Conservation (phyloP, 2,329 filamentous ascomycete genomes). For the Colletotrichum sidae region DNA sequence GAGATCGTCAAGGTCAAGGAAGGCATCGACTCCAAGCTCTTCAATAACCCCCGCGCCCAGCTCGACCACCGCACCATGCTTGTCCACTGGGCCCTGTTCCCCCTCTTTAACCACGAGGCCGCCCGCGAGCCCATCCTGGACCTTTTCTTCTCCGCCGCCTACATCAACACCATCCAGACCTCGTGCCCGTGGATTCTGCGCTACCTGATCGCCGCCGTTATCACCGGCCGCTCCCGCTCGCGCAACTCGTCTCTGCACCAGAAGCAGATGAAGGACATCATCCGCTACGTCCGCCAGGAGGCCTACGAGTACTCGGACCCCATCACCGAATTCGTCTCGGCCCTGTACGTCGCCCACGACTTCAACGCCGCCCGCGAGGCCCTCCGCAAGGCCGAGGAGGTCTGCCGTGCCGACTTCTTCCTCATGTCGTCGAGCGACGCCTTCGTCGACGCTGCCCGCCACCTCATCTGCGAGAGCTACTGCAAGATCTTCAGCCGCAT, state of each 20-base stretch:
- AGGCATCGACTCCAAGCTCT: constrained; percentile 91
- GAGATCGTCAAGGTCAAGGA: constrained; percentile 92
- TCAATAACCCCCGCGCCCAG: constrained; percentile 95
- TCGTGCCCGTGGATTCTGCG: constrained; percentile 96
- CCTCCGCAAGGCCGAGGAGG: constrained; percentile 87
- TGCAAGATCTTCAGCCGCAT: constrained; percentile 99
- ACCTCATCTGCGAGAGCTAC: constrained; percentile 98
- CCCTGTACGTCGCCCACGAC: constrained; percentile 86
- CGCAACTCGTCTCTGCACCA: constrained; percentile 91
- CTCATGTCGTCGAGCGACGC: constrained; percentile 83
- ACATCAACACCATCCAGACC: constrained; percentile 99
- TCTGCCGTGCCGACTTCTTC: constrained; percentile 96
- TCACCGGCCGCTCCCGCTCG: constrained; percentile 86
- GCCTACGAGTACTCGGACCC: constrained; percentile 97
- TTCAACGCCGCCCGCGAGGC: constrained; percentile 96
- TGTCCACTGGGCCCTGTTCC: constrained; percentile 98
- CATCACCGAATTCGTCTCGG: constrained; percentile 95
- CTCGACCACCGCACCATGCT: constrained; percentile 97
- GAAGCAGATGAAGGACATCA: constrained; percentile 98
- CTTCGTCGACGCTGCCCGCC: constrained; percentile 93
- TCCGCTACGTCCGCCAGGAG: constrained; percentile 96
- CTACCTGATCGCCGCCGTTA: constrained; percentile 93
- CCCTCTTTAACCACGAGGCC: constrained; percentile 96
- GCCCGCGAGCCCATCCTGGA: constrained; percentile 93
- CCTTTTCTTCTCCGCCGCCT: constrained; percentile 95